Evolutionary conservation across 1,284 basidiomycete genomes (phyloP), one percentile per base, ranked within the genome.

Genomic region (Pisolithus thermaeus): DNA sequence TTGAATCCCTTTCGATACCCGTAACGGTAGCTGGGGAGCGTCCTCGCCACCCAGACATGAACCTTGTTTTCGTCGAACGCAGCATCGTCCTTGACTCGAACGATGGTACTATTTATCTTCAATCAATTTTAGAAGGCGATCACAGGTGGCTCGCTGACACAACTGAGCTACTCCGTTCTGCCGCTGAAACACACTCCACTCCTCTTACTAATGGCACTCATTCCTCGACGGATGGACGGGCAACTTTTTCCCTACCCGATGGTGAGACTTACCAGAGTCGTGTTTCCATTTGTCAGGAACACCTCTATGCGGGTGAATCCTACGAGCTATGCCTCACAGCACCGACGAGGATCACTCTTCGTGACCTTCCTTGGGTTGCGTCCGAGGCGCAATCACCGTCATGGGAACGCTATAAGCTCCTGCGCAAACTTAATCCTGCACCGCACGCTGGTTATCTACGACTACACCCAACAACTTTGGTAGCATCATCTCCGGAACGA

Each of bases 321-420:
- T 98, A 98, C 69, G 95, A 98, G 65, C 78, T 98, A 20, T 98
- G 96, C 62, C 75, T 97, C 39, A 98, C 95, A 0, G 95, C 90
- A 1, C 81, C 79, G 9, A 88, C 85, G 18, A 76, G 67, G 42
- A 73, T 87, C 37, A 67, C 70, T 8, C 63, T 81, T 6, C 55
- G 58, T 27, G 49, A 66, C 22, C 57, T 54, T 6, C 45, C 46
- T 25, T 70, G 30, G 68, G 63, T 30, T 20, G 46, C 42, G 12
- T 50, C 51, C 66, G 59, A 32, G 62, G 53, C 52, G 69, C 54
- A 66, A 52, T 80, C 73, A 27, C 74, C 79, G 1, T 83, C 84
- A 22, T 90, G 87, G 87, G 76, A 81, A 49, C 75, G 85, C 30
- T 91, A 88, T 70, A 84, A 84, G 60, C 71, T 70, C 27, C 76